Evolutionary conservation across 2,329 filamentous ascomycete genomes (phyloP).

Genomic region (Fusarium keratoplasticum): DNA sequence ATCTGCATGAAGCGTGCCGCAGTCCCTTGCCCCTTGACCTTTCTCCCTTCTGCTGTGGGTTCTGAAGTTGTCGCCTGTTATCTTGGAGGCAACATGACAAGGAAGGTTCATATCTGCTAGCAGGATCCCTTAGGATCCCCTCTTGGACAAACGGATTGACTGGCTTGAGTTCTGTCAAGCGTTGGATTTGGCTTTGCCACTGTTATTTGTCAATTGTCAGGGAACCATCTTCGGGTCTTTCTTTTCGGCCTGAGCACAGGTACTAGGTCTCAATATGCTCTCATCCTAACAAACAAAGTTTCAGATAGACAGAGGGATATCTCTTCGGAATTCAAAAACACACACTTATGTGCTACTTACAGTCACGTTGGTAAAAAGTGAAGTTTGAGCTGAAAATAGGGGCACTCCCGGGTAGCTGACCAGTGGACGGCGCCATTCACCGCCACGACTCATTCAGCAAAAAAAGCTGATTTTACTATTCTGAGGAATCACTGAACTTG

Average conservation of each 20-base stretch:
- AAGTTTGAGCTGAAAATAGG: not conserved
- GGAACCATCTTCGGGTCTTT: not conserved
- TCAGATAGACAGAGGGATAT: not conserved
- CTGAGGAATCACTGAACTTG: not conserved
- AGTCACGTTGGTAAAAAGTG: not conserved
- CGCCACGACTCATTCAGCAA: not conserved
- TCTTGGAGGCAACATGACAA: not conserved
- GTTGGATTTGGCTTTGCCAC: not conserved
- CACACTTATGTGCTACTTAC: not conserved
- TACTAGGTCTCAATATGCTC: not conserved
- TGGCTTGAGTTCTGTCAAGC: not conserved
- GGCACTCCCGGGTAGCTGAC: not conserved
- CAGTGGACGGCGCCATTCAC: not conserved
- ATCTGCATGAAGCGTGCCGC: not conserved
- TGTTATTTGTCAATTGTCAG: not conserved
- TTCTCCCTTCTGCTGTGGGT: not conserved
- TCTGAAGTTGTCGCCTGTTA: not conserved
- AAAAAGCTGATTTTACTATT: not conserved
- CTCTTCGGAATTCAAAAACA: not conserved
- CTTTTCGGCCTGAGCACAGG: not conserved
- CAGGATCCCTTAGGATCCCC: not conserved
- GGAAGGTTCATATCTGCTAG: not conserved
- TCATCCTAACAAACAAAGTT: not conserved
- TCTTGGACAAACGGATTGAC: no score
- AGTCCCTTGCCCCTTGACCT: not conserved